These are phyloP conservation scores for Blakeslea trispora DNA, from an alignment of 371 early-diverging fungal genomes.

Conservation along the genomic window DNA sequence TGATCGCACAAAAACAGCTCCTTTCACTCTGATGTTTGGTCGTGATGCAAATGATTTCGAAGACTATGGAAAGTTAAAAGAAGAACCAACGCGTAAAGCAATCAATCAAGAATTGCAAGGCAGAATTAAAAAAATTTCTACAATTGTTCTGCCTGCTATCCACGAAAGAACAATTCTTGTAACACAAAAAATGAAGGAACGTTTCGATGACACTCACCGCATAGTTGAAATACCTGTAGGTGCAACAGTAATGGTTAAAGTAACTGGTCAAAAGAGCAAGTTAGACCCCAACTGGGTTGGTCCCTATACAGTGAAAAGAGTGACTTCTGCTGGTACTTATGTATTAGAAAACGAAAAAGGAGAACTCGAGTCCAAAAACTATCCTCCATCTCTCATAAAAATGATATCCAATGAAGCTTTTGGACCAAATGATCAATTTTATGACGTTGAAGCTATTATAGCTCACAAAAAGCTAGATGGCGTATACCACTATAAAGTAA, in stretches of 20 bases:
- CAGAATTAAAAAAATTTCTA: not conserved
- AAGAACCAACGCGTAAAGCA: not conserved
- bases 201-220: not conserved
- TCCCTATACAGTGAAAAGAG: not conserved
- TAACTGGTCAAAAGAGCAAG: not conserved
- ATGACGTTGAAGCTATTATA: slow-evolving; percentile 8
- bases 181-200: not conserved
- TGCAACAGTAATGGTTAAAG: not conserved
- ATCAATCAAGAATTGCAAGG: not conserved
- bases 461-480: not conserved
- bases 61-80: slow-evolving; percentile 8
- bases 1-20: not conserved
- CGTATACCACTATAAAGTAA: slow-evolving; percentile 1
- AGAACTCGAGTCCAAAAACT: not conserved
- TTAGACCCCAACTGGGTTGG: not conserved
- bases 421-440: not conserved
- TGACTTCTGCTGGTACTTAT: not conserved
- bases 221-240: not conserved
- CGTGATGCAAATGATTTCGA: slow-evolving; percentile 8
- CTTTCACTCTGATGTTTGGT: slow-evolving; percentile 18
- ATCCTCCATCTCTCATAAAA: not conserved
- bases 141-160: not conserved
- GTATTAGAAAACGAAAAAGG: not conserved
- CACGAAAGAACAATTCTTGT: not conserved
- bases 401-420: slow-evolving; percentile 16